Percentiles rank a stretch among this genome's conserved stretches.
Conservation (phyloP, 805 yeast genomes). For the Nakazawaea ishiwadae region DNA sequence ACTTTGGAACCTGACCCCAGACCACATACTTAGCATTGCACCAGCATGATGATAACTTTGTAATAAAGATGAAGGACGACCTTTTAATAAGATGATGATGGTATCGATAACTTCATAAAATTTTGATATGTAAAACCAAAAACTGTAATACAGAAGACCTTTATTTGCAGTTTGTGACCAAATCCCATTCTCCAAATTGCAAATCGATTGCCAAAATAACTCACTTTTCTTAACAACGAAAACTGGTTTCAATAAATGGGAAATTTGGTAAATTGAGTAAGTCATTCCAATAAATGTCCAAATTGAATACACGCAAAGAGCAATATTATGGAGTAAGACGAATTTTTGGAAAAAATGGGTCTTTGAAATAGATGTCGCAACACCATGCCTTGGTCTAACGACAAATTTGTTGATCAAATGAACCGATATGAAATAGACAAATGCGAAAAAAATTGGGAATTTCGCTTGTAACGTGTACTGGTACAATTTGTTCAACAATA, state of each 20-base stretch:
- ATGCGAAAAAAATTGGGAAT: constrained; percentile 54
- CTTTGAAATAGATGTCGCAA: constrained; percentile 47
- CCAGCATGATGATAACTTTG: constrained; percentile 79
- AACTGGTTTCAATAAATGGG: no score
- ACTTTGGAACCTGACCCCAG: constrained; percentile 62
- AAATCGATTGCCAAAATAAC: constrained; percentile 55
- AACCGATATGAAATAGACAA: constrained; percentile 53
- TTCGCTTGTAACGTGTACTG: constrained; percentile 39
- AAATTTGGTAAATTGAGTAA: constrained; percentile 39
- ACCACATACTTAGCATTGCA: constrained; percentile 80
- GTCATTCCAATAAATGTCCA: constrained; percentile 73
- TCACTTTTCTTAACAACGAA: constrained; percentile 27
- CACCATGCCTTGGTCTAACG: no score
- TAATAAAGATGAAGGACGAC: constrained; percentile 58
- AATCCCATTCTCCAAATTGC: constrained; percentile 56
- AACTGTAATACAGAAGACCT: constrained; percentile 55
- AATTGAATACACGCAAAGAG: constrained; percentile 59
- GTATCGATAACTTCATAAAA: constrained; percentile 72
- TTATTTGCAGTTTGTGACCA: constrained; percentile 34
- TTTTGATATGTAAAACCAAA: constrained; percentile 64
- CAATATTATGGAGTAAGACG: constrained; percentile 56
- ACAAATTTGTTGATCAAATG: constrained; percentile 46
- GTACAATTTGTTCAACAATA: constrained; percentile 30
- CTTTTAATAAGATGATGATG: constrained; percentile 59
- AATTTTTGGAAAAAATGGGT: constrained; percentile 42